A percentile compares a stretch with the other conserved stretches of the same genome.
These are phyloP conservation scores for Porphyrellus sp. DNA, from an alignment of 1,284 basidiomycete species.

Conservation along the genomic window DNA sequence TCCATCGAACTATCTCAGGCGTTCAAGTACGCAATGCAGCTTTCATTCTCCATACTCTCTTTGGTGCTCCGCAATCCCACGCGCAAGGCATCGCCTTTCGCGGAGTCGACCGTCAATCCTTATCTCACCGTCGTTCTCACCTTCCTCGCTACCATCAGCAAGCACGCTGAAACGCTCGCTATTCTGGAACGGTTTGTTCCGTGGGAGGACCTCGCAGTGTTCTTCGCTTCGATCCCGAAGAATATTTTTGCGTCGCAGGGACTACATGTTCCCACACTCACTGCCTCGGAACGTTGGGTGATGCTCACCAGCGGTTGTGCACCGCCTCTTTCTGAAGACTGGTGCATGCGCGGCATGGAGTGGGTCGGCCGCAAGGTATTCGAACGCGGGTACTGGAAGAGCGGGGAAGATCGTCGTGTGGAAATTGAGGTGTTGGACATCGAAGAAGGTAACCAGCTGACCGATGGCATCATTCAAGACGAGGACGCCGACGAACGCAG, in stretches of 20 bases:
- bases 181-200: constrained; percentile 78
- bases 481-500: constrained; percentile 54
- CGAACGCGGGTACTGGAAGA: constrained; percentile 89
- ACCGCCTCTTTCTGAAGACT: constrained; percentile 88
- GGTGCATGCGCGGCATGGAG: constrained; percentile 92
- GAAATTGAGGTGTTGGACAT: constrained; percentile 81
- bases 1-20: constrained; percentile 51
- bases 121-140: constrained; percentile 87
- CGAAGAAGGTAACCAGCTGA: constrained; percentile 52
- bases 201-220: constrained; percentile 73
- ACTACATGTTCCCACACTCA: constrained; percentile 26
- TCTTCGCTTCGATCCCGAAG: constrained; percentile 64
- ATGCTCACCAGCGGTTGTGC: constrained; percentile 63
- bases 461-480: constrained; percentile 79
- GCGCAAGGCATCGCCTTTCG: constrained; percentile 55
- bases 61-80: constrained; percentile 67
- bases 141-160: constrained; percentile 77
- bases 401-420: constrained; percentile 56
- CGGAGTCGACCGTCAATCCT: constrained; percentile 70
- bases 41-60: constrained; percentile 78
- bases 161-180: constrained; percentile 57
- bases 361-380: constrained; percentile 90
- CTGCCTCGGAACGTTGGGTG: constrained; percentile 44
- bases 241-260: constrained; percentile 51
- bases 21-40: constrained; percentile 71